Evolutionary conservation across 345 rosid genomes (phyloP).

Genomic region (Moringa oleifera): DNA sequence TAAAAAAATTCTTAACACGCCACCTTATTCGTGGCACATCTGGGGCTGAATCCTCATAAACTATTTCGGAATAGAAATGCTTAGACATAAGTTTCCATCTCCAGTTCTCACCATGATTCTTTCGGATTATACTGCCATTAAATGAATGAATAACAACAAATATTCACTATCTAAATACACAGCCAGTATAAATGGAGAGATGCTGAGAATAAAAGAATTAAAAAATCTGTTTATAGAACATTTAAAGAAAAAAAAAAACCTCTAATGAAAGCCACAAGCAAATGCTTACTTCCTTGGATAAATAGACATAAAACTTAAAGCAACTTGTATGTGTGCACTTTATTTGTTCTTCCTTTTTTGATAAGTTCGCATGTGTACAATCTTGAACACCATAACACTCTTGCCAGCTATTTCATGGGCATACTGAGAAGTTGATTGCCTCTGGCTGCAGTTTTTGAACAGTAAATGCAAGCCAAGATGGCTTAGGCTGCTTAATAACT

Average conservation of each 20-base stretch:
- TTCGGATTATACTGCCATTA: constrained; percentile 47
- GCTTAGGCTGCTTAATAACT: background rate
- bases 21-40: constrained; percentile 57
- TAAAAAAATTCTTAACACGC: constrained; percentile 60
- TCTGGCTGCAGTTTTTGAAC: background rate
- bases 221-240: too few relatives aligned
- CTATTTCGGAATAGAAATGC: constrained; percentile 71
- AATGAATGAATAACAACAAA: too few relatives aligned
- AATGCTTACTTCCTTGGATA: background rate
- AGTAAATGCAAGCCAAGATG: background rate
- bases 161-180: too few relatives aligned
- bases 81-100: constrained; percentile 45
- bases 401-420: background rate
- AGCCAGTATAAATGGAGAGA: background rate
- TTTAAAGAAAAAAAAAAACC: constrained; percentile 2
- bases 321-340: background rate
- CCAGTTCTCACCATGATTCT: constrained; percentile 46
- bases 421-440: background rate
- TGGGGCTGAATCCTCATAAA: constrained; percentile 54
- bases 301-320: background rate
- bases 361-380: too few relatives aligned
- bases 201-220: constrained; percentile 1
- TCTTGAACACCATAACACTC: too few relatives aligned
- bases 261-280: background rate
- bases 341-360: too few relatives aligned